Conservation (phyloP, 805 yeast species). For the Saturnispora gosingensis region DNA sequence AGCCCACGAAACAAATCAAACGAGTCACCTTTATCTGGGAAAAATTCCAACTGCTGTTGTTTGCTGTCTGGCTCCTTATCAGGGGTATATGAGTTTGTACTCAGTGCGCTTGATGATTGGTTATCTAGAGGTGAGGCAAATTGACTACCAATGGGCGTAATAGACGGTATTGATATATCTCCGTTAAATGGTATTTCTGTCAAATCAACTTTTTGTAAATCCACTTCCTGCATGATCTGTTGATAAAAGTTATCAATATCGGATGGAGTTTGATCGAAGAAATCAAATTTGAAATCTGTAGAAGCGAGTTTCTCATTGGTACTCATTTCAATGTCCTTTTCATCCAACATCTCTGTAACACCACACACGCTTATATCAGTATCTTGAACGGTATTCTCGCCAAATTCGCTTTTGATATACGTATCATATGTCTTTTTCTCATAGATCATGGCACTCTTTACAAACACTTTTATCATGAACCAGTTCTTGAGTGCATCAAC, state of each 20-base stretch:
- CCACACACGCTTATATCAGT: neutral
- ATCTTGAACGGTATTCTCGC: neutral
- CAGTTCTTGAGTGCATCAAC: conserved; percentile 21
- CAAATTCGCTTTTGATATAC: conserved; percentile 7
- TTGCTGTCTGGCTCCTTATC: neutral
- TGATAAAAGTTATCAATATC: conserved; percentile 5
- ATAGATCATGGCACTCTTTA: conserved; percentile 21
- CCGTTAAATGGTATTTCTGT: neutral
- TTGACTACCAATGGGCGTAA: neutral
- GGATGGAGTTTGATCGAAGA: conserved; percentile 2
- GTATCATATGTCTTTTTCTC: conserved; percentile 15
- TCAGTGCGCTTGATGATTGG: neutral
- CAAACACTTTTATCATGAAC: conserved; percentile 20
- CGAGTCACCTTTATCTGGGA: neutral
- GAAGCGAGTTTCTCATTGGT: neutral
- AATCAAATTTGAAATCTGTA: neutral
- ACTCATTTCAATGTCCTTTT: neutral
- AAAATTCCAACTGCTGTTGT: neutral
- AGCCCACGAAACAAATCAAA: neutral
- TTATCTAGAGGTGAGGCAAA: neutral
- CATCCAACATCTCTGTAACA: neutral
- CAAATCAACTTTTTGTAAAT: conserved; percentile 1
- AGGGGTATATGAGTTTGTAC: conserved; percentile 1
- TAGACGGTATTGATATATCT: neutral
- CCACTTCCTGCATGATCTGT: conserved; percentile 4